Base-by-base conservation (phyloP, 352 stramenopile genomes). In the Lagenidium giganteum region DNA sequence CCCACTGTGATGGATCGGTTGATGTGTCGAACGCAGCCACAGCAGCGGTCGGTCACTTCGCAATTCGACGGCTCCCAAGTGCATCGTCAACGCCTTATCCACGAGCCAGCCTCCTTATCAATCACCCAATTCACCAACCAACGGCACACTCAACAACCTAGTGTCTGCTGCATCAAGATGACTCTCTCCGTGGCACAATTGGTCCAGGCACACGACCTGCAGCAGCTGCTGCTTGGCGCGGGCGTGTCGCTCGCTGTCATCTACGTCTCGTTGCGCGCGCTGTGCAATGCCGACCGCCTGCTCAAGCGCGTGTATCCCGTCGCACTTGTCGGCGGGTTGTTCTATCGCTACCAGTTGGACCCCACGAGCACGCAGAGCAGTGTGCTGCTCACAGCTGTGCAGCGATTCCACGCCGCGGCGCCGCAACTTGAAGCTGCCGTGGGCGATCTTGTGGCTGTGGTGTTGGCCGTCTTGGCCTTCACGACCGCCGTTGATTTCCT, bases 231-330 rank as follows among this genome's bases (percentile, higher is more conserved):
- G 9, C 42, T 56, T 37, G 73, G 61, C 41, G 53, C 50, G 8
- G 53, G 76, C n/a, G 69, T 52, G 5, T 51, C 57, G 7, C 47
- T 67, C 16, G 33, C n/a, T n/a, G n/a, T 72, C 36, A 43, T 83
- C 18, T 89, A 89, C 47, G 56, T 82, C 17, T 81, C 77, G 21
- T 62, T 87, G 20, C 73, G 77, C 35, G 48, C 57, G 14, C 46
- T 89, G 44, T 68, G 70, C 64, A 89, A 89, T 52, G 69, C 84
- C 34, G 77, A 89, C 50, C 70, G 77, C 31, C 3, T 64, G 29
- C 69, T 89, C 17, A 49, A 57, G 25, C 79, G 78, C 57, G 42
- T 71, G 32, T 85, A 73, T 53, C 73, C 73, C 33, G 57, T 68
- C 28, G 43, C 78, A 32, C 56, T 87, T 18, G 55, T 78, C 31